Percentiles rank a stretch among this genome's conserved stretches.
phyloP scores from a whole-genome alignment of 768 basidiomycete genomes.

The Suillus ampliporus region DNA sequence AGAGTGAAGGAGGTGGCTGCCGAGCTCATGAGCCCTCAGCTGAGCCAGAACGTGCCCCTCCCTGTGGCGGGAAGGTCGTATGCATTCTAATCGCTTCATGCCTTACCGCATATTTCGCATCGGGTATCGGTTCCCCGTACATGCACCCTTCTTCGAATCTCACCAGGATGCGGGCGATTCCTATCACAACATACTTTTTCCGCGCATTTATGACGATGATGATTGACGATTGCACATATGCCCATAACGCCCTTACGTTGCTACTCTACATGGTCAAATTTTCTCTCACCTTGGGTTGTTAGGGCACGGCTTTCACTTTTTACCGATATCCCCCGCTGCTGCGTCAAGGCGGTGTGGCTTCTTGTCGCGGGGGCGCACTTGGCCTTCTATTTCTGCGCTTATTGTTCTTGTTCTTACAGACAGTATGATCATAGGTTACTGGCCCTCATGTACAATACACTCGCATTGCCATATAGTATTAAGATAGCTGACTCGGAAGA shows the following conservation, averaged over 20 bases:
- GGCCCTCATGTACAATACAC: neutral
- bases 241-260: neutral
- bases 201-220: neutral
- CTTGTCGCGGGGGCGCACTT: neutral
- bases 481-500: neutral
- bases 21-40: constrained; percentile 16
- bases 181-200: neutral
- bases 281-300: neutral
- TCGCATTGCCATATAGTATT: neutral
- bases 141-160: neutral
- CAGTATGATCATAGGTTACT: neutral
- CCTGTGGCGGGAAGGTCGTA: neutral
- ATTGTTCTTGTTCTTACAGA: neutral
- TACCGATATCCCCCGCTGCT: neutral
- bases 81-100: neutral
- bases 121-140: neutral
- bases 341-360: neutral
- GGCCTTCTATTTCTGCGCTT: neutral
- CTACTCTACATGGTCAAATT: neutral
- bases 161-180: neutral
- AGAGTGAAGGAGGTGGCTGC: constrained; percentile 75
- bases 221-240: neutral
- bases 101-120: neutral
- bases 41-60: neutral
- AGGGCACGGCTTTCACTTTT: neutral